Conservation (phyloP, 345 rosid genomes). For the Aethionema arabicum region DNA sequence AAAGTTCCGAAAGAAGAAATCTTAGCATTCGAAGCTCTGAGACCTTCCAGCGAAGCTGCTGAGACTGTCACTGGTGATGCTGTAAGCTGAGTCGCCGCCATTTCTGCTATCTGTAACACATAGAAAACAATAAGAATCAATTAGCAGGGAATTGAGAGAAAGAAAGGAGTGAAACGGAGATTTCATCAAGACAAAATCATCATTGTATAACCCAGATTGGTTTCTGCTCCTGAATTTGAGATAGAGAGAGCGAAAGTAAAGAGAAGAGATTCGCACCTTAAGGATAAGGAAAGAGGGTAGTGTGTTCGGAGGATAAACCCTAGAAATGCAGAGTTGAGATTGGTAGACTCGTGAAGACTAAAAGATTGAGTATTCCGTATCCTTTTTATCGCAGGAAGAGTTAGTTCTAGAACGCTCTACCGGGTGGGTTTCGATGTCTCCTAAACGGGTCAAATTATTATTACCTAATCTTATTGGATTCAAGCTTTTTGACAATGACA, state of each 20-base stretch:
- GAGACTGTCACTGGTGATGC: conserved; percentile 56
- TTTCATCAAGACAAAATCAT: neutral
- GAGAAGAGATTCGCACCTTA: conserved; percentile 32
- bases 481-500: neutral
- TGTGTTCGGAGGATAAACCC: conserved; percentile 33
- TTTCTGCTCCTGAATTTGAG: conserved; percentile 21
- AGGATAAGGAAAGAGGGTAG: conserved; percentile 33
- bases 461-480: conserved; percentile 21
- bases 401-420: conserved; percentile 31
- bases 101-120: conserved; percentile 33
- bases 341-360: neutral
- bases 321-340: conserved; percentile 30
- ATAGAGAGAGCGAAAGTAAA: conserved; percentile 2
- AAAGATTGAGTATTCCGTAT: neutral
- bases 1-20: conserved; percentile 47
- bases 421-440: conserved; percentile 21
- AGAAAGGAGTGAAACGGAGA: neutral
- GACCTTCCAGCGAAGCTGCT: conserved; percentile 57
- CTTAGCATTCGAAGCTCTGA: conserved; percentile 57
- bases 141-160: neutral
- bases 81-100: conserved; percentile 70
- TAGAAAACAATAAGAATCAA: neutral
- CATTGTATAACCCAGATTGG: conserved; percentile 4
- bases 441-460: conserved; percentile 14
- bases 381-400: conserved; percentile 24